Base-by-base conservation (phyloP, 768 basidiomycete genomes). In the Megacollybia marginata region DNA sequence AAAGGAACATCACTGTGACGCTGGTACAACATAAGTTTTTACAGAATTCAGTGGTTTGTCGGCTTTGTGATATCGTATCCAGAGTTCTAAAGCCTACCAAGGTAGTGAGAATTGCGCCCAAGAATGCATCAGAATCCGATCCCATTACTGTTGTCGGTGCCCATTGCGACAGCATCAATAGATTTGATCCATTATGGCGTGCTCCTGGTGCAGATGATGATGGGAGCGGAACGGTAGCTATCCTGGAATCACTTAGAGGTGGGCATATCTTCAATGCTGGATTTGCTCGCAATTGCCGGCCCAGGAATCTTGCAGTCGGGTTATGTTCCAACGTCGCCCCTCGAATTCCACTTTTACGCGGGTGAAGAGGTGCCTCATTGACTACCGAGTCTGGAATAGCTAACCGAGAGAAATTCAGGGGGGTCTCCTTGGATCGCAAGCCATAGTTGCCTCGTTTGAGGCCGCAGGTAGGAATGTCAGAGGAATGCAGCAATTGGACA, bases 161-260 rank as follows among this genome's bases (percentile, higher is more conserved):
- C 13, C 65, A 66, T 16, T 55, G 59, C 31, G 65, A 64, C 44
- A 65, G 59, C 5, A 52, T 56, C 31, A 61, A 65, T 33, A 54
- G 56, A n/a, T 38, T 34, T 1, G 58, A 61, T 20, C 59, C 62
- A 9, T 49, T 57, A 9, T 52, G 59, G 15, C 57, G 56, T 11
- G 63, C 62, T 6, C 68, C 67, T 10, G 53, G 55, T 10, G 55
- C 55, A 0, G 68, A 67, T 42, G 68, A 67, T 49, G 65, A 65
- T 36, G 69, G 68, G 8, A 62, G 70, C 34, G 76, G 23, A 13
- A 44, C 44, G 15, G 44, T 44, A 28, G 23, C 44, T 23, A 50
- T 50, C 15, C 63, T 78, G 9, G 78, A 78, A 57, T 69, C 73
- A 5, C 76, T 75, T 49, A 63, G 76, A 44, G 71, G 68, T 16